A percentile compares a stretch with the other conserved stretches of the same genome.
Conservation (phyloP, 192 early-diverging fungal species). For the Thamnidium elegans region DNA sequence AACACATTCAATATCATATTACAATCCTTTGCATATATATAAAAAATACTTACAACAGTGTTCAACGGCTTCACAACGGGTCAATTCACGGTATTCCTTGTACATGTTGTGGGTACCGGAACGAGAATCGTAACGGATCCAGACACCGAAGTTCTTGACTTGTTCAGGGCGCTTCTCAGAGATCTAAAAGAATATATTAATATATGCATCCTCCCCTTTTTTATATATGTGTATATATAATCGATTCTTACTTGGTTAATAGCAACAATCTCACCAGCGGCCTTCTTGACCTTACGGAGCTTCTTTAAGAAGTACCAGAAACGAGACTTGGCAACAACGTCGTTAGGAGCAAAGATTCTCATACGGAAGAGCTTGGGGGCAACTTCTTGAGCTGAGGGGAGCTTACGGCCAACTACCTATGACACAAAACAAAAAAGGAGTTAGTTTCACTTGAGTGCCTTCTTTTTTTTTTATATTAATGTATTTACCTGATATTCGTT, state of each 20-base stretch:
- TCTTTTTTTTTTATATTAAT: too few relatives aligned
- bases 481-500: constrained; percentile 29
- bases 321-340: constrained; percentile 96
- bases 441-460: not conserved
- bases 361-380: constrained; percentile 96
- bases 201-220: not conserved
- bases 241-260: constrained; percentile 71
- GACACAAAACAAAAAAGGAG: too few relatives aligned
- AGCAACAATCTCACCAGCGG: constrained; percentile 96
- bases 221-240: too few relatives aligned
- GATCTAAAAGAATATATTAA: constrained; percentile 51
- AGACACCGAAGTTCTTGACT: constrained; percentile 99
- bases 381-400: constrained; percentile 88
- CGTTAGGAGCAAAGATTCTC: constrained; percentile 98
- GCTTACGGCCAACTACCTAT: constrained; percentile 91
- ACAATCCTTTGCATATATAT: not conserved
- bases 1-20: not conserved
- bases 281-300: constrained; percentile 99
- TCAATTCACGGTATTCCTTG: constrained; percentile 99
- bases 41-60: constrained; percentile 44
- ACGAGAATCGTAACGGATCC: constrained; percentile 99
- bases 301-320: constrained; percentile 99
- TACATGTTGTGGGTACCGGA: constrained; percentile 99
- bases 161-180: constrained; percentile 87
- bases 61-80: constrained; percentile 72